Evolutionary conservation across 2,329 filamentous ascomycete genomes (phyloP).

Genomic region (Arthrobotrys entomopaga): DNA sequence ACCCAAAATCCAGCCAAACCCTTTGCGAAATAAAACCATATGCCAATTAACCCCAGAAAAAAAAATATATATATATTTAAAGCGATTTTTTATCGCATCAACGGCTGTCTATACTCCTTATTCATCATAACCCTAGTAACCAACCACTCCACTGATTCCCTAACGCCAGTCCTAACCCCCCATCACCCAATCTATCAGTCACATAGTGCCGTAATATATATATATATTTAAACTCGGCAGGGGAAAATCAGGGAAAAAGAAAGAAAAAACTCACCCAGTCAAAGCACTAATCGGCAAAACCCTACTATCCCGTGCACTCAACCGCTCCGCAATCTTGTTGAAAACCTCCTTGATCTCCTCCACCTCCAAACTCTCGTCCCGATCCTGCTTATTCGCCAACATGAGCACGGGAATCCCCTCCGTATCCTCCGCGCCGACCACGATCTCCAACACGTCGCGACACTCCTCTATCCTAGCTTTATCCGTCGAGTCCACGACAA

Average conservation of each 20-base stretch:
- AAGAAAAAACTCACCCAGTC: constrained; percentile 67
- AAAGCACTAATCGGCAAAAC: constrained; percentile 93
- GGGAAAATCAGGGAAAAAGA: constrained; percentile 5
- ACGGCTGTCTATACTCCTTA: constrained; percentile 87
- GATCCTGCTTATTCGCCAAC: constrained; percentile 95
- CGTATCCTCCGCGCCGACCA: constrained; percentile 85
- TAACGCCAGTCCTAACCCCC: constrained; percentile 75
- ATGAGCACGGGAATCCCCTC: constrained; percentile 92
- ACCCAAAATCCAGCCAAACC: not conserved
- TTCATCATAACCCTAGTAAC: constrained; percentile 94
- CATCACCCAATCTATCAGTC: constrained; percentile 57
- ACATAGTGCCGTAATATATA: not conserved
- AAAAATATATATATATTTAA: constrained; percentile 4
- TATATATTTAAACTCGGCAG: not conserved
- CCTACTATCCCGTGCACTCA: constrained; percentile 89
- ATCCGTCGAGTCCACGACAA: constrained; percentile 95
- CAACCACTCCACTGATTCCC: constrained; percentile 97
- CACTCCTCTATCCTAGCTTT: constrained; percentile 90
- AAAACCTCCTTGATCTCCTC: constrained; percentile 98
- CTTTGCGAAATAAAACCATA: not conserved
- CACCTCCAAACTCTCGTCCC: constrained; percentile 97
- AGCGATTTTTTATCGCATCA: constrained; percentile 80
- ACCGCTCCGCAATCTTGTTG: constrained; percentile 78
- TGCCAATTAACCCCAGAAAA: not conserved
- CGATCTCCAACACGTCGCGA: constrained; percentile 85